Base-by-base conservation (phyloP, 2,329 filamentous ascomycete genomes). In the Aspergillus niger region DNA sequence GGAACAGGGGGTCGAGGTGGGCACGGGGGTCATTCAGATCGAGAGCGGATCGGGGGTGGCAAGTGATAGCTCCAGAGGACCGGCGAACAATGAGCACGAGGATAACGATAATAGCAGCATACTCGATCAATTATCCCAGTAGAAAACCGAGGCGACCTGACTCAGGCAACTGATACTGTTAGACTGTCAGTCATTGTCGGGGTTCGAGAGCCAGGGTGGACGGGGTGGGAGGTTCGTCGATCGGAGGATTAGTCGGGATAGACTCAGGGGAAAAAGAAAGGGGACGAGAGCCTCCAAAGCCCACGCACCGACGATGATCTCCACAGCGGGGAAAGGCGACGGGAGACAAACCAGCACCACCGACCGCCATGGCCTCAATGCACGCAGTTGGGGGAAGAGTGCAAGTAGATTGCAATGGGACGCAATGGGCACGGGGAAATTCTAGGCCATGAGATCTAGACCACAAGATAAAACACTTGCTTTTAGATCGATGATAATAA, bases 91-190 rank as follows among this genome's bases (percentile, higher is more conserved):
- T 30, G 26, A 50, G 47, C 26, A 50, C 47, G 47, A 50, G 26
- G 30, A 17, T 30, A 28, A 17, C 47, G 47, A 55, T 20, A 57
- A 38, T 38, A 50, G 54, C 57, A 59, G 57, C 57, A 63, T 63
- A 53, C 57, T 60, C 54, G 43, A 51, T 48, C 54, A 60, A 63
- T 50, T 60, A 38, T 38, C 43, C 54, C 57, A 60, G 57, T 55
- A n/a, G 49, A 52, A 44, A 44, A 20, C 47, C 15, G 41, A 47
- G 28, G 22, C 24, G 47, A 50, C 24, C 47, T 50, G 13, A 30
- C 26, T 50, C 47, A 30, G 47, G 47, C 47, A 17, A 50, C 47
- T 11, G 47, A 17, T 30, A 30, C 47, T 50, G 47, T 28, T 32
- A 10, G 15, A 17, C 47, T 15, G 26, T 50, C 26, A 30, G 47